A percentile compares a stretch with the other conserved stretches of the same genome.
Conservation (phyloP, 768 basidiomycete species). For the Tylopilus intermedius region DNA sequence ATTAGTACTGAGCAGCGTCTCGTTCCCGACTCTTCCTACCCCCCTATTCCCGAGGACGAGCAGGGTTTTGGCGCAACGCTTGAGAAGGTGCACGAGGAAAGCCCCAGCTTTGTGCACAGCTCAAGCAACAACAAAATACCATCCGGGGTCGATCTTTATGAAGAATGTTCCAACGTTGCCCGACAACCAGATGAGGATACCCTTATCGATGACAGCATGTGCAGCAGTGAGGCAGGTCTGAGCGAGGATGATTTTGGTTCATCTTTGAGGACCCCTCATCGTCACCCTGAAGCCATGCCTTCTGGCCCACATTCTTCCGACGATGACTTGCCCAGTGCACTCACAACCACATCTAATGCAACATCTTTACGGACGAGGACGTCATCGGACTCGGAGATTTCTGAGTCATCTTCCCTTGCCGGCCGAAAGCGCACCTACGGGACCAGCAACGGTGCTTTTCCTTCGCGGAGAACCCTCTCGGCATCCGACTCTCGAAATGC, state of each 20-base stretch:
- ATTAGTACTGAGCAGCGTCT: constrained; percentile 1
- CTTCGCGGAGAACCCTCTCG: constrained; percentile 3
- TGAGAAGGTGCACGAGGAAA: constrained; percentile 57
- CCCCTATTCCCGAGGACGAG: constrained; percentile 37
- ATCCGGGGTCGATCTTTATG: constrained; percentile 37
- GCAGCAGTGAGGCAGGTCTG: constrained; percentile 23
- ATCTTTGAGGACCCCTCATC: constrained; percentile 61
- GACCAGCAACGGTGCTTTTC: background rate
- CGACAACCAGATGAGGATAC: constrained; percentile 19
- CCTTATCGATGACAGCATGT: constrained; percentile 23
- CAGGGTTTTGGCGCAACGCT: constrained; percentile 72
- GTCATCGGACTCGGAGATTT: constrained; percentile 41
- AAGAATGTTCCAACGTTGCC: constrained; percentile 1
- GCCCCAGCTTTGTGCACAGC: constrained; percentile 55
- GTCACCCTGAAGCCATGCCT: constrained; percentile 19
- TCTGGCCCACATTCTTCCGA: constrained; percentile 23
- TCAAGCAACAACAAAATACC: constrained; percentile 50
- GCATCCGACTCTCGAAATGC: constrained; percentile 17
- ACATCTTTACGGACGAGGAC: constrained; percentile 36
- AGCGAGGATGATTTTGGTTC: constrained; percentile 57
- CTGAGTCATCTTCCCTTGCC: constrained; percentile 34
- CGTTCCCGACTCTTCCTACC: constrained; percentile 15
- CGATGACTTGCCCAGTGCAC: constrained; percentile 27
- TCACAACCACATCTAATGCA: constrained; percentile 37
- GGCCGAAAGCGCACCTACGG: constrained; percentile 39